These are phyloP conservation scores for Neohortaea acidophila DNA, from an alignment of 495 filamentous ascomycete genomes.

Conservation along the genomic window DNA sequence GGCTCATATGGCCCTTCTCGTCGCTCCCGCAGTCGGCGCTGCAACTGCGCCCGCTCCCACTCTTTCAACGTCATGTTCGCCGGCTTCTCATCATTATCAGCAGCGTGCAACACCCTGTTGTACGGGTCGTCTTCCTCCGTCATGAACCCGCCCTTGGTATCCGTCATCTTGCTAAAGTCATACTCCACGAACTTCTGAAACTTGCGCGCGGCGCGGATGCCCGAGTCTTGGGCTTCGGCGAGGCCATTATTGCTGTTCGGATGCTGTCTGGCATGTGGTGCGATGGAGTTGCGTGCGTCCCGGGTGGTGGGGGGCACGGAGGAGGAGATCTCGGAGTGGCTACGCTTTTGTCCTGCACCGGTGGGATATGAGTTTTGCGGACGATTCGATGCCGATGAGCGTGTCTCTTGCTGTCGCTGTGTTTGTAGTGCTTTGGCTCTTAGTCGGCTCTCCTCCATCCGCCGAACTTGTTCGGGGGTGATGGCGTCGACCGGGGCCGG, in stretches of 20 bases:
- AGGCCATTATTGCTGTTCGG: constrained; percentile 13
- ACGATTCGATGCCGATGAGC: constrained; percentile 24
- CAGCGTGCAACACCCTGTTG: constrained; percentile 57
- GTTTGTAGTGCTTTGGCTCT: constrained; percentile 80
- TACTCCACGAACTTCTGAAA: constrained; percentile 91
- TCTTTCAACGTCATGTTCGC: constrained; percentile 81
- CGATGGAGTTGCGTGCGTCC: constrained; percentile 40
- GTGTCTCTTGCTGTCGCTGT: constrained; percentile 32
- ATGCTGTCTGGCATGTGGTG: constrained; percentile 6
- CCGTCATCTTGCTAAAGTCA: constrained; percentile 93
- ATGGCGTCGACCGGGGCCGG: constrained; percentile 36
- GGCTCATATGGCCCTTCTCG: constrained; percentile 79
- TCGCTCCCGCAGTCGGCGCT: constrained; percentile 50
- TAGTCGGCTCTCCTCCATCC: constrained; percentile 64
- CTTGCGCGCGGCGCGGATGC: constrained; percentile 58
- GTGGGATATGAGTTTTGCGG: constrained; percentile 24
- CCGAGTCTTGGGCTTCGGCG: constrained; percentile 28
- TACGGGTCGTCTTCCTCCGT: constrained; percentile 75
- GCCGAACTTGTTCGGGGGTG: constrained; percentile 58
- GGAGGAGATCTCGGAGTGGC: constrained; percentile 49
- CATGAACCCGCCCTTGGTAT: constrained; percentile 91
- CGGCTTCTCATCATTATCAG: constrained; percentile 51
- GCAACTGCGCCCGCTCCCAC: constrained; percentile 71
- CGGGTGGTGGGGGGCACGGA: constrained; percentile 47
- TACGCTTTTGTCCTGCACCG: constrained; percentile 40